Evolutionary conservation across 148 eudicot genomes (phyloP), one percentile per base, ranked within the genome.

Genomic region (Chenopodium quinoa): DNA sequence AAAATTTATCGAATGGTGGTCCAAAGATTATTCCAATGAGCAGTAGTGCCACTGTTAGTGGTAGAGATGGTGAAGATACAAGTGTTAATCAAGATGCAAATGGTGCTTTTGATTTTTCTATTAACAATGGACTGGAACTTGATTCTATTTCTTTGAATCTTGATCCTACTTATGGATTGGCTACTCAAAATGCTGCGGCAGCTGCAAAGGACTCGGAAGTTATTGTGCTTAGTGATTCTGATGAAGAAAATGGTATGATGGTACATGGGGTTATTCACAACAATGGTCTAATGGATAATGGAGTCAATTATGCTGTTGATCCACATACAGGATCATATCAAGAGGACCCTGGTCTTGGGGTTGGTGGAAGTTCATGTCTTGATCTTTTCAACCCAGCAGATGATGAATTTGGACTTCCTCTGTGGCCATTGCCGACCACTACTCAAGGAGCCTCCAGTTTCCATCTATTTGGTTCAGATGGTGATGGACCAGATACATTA

Each of bases 381-480:
- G 92, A 92, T 66, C 91, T 92, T 84, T 92, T 91, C 71, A 81
- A 73, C 60, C 69, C 82, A 50, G 82, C 88, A 69, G 94, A 91
- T 68, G 99, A 91, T 79, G 98, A 89, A 20, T 92, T 87, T 73
- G 92, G 89, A 67, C 83, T 87, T 74, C 87, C 91, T 19, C 73
- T 89, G 65, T 96, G 98, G 99, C 81, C 92, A 54, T 78, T 93
- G 84, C 91, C 97, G 83, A 79, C 97, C 9, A 84, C 84, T 75
- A 89, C 81, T 72, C 97, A 90, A 58, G 85, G 89, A 27, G 92
- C 87, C 22, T 83, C 95, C 20, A 84, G 88, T 79, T 96, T 96
- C 83, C 93, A 92, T 85, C 82, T 96, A 73, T 96, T 96, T 90
- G 91, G 91, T 82, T 83, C 99, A 47, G 93, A 91, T 86, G 85